Percentiles rank a stretch among this genome's conserved stretches.
These are phyloP conservation scores for Geranium brycei DNA, from an alignment of 345 rosid species.

Conservation along the genomic window DNA sequence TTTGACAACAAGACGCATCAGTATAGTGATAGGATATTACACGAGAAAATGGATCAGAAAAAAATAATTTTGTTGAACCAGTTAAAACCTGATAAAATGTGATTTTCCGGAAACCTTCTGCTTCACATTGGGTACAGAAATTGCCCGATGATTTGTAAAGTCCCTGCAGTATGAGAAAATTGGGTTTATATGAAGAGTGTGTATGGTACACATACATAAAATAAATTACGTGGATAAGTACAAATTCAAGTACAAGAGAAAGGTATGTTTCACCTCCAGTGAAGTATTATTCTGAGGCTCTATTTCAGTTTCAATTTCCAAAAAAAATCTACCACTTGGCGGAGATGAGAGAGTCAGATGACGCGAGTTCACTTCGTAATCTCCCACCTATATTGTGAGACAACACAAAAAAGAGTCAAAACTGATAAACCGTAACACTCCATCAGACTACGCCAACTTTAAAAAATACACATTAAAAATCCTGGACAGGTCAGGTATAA, in stretches of 20 bases:
- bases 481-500: not conserved
- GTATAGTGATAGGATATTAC: not conserved
- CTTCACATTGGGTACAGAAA: constrained; percentile 98
- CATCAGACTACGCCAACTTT: not conserved
- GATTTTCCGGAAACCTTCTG: constrained; percentile 92
- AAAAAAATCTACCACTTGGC: constrained; percentile 44
- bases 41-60: not conserved
- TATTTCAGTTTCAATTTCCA: constrained; percentile 76
- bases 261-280: constrained; percentile 42
- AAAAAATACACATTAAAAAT: not conserved
- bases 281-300: constrained; percentile 87
- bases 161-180: constrained; percentile 33
- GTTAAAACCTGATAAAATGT: constrained; percentile 73
- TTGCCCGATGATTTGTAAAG: constrained; percentile 90
- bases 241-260: not conserved
- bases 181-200: not conserved
- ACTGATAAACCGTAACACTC: not conserved
- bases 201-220: not conserved
- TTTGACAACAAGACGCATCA: constrained; percentile 15
- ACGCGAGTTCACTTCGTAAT: constrained; percentile 48
- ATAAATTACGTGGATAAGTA: not conserved
- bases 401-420: not conserved
- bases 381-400: constrained; percentile 37
- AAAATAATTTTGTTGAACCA: not conserved
- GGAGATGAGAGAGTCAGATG: constrained; percentile 59